Evolutionary conservation across 805 yeast genomes (phyloP).

Genomic region (Suhomyces prunicola): DNA sequence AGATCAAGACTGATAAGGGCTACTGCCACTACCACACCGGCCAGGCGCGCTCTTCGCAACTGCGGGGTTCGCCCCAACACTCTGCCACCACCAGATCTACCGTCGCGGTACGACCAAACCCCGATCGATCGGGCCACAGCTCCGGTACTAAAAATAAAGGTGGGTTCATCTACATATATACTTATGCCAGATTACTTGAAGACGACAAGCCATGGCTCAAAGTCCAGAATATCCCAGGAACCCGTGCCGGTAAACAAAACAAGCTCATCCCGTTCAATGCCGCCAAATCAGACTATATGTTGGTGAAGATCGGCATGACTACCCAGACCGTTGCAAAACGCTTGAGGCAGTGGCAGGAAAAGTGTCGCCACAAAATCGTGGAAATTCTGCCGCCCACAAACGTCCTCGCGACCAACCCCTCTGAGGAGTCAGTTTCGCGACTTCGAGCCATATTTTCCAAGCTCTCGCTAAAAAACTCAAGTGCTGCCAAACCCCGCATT

Average conservation of each 20-base stretch:
- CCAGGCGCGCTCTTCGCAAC: not conserved
- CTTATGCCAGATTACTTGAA: constrained; percentile 38
- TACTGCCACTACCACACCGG: constrained; percentile 35
- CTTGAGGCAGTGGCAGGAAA: constrained; percentile 50
- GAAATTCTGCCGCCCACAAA: constrained; percentile 17
- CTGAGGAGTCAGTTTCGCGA: not conserved
- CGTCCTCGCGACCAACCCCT: not conserved
- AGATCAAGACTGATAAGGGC: constrained; percentile 19
- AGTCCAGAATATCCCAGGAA: constrained; percentile 28
- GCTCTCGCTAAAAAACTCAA: not conserved
- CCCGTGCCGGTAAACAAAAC: constrained; percentile 10
- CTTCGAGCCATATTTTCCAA: not conserved
- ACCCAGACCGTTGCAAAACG: constrained; percentile 42
- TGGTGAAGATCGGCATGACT: constrained; percentile 55
- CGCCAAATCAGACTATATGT: constrained; percentile 31
- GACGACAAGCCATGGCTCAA: constrained; percentile 36
- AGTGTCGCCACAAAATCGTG: constrained; percentile 47
- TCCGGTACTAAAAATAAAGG: constrained; percentile 5
- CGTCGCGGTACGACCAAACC: not conserved
- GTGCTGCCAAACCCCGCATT: not conserved
- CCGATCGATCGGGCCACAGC: not conserved
- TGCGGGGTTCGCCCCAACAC: not conserved
- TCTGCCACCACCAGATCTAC: not conserved
- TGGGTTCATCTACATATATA: constrained; percentile 52
- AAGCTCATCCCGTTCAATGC: constrained; percentile 36